Percentiles rank a stretch among this genome's conserved stretches.
These are phyloP conservation scores for Saccharomycopsis guyanensis DNA, from an alignment of 805 yeast species.

Conservation along the genomic window DNA sequence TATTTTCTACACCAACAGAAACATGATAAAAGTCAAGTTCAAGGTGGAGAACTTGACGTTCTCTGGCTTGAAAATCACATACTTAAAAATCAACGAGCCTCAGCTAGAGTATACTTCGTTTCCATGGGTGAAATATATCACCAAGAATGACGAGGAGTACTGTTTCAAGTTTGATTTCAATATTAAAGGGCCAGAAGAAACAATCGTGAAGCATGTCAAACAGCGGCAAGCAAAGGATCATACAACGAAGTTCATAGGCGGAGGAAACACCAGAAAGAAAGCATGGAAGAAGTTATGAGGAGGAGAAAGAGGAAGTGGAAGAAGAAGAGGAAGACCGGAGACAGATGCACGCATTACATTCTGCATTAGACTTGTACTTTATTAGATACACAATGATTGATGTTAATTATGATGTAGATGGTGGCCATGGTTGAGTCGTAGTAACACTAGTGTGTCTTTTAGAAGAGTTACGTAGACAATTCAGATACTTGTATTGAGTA, in stretches of 20 bases:
- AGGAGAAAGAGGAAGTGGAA: background rate
- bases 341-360: too few species aligned
- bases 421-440: too few species aligned
- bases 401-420: too few species aligned
- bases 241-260: background rate
- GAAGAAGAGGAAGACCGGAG: too few species aligned
- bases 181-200: constrained; percentile 15
- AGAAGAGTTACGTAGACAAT: too few species aligned
- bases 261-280: background rate
- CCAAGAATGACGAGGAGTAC: constrained; percentile 34
- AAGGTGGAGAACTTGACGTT: constrained; percentile 58
- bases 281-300: constrained; percentile 3
- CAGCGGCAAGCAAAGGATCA: constrained; percentile 1
- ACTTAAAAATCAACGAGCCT: constrained; percentile 57
- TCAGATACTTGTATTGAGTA: too few species aligned
- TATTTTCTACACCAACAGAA: constrained; percentile 14
- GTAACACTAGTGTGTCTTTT: too few species aligned
- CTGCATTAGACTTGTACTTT: too few species aligned
- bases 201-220: constrained; percentile 17
- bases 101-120: constrained; percentile 57
- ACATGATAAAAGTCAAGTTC: constrained; percentile 44
- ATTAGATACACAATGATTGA: too few species aligned
- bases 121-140: constrained; percentile 70
- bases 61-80: constrained; percentile 61
- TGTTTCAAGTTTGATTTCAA: constrained; percentile 21